Evolutionary conservation across 208 protist genomes (phyloP).

Genomic region (Acanthamoeba lugdunensis): DNA sequence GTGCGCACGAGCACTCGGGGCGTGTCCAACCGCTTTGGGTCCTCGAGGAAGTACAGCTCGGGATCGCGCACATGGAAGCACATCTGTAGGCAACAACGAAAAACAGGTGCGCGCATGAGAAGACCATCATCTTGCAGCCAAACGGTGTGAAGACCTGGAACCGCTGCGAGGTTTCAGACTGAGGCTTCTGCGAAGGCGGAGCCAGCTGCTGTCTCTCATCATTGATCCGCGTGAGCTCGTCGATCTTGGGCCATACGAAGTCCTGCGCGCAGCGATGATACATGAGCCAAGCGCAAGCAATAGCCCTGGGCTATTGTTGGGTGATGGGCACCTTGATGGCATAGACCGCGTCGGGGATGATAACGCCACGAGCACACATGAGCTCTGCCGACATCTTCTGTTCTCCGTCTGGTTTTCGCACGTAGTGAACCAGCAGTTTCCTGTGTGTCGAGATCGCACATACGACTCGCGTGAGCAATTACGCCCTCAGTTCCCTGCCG

Average conservation of each 20-base stretch:
- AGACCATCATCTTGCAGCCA: neutral
- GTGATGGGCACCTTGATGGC: conserved; percentile 20
- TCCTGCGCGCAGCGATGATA: neutral
- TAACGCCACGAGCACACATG: neutral
- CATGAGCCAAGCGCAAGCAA: neutral
- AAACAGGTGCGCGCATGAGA: neutral
- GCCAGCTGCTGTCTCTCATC: conserved; percentile 26
- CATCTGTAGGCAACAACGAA: neutral
- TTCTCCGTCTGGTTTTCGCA: conserved; percentile 58
- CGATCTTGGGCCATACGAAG: conserved; percentile 21
- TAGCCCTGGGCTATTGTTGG: neutral
- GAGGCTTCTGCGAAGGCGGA: neutral
- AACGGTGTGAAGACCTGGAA: conserved; percentile 4
- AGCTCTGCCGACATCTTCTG: conserved; percentile 66
- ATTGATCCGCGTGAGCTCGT: conserved; percentile 54
- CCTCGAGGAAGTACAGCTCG: conserved; percentile 67
- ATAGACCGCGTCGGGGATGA: conserved; percentile 57
- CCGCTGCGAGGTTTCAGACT: conserved; percentile 27
- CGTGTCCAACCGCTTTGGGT: conserved; percentile 37
- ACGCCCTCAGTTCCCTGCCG: too few species aligned
- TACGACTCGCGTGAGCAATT: neutral
- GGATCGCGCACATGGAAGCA: conserved; percentile 33
- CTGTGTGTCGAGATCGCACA: neutral
- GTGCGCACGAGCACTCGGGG: conserved; percentile 57
- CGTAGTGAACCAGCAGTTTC: conserved; percentile 46